Base-by-base conservation (phyloP, 129 eudicot genomes). In the Saussurea involucrata region DNA sequence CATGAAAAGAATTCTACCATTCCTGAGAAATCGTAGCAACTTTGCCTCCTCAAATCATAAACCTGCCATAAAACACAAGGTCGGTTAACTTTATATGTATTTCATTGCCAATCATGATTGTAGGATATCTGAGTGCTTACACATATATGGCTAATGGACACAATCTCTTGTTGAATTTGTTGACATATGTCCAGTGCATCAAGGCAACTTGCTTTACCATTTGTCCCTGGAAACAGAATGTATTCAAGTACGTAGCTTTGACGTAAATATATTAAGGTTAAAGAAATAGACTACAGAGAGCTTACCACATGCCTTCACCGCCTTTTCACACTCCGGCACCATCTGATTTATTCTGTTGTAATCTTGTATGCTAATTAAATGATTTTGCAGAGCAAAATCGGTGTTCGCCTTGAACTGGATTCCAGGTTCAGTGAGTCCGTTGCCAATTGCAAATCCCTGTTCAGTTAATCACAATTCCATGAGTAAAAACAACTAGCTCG, bases 381-480 rank as follows among this genome's bases (percentile, higher is more conserved):
- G 31, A 83, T 75, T 87, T 63, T 65, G 65, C 76, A 88, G 36
- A 68, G 93, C 96, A 77, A 83, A 90, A 68, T 86, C 94, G 20
- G 87, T 71, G 73, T 88, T 83, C 1, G 92, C 89, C 61, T 68
- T 73, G 77, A 86, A 92, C 85, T 92, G 98, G 40, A 85, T 83
- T 76, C 66, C 94, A 8, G 98, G 89, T 69, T 85, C 73, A 5
- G 98, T 92, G 63, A 90, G 90, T 24, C 96, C 96, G 78, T 92
- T 92, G 18, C 98, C 96, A 72, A 92, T 92, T 24, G 94, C 98
- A 85, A 90, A 88, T 68, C 96, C 96, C 96, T 92, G 83, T 4
- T 25, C 49, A 73, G 37, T 65, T 8, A 78, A 18, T 73, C 71
- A 22, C 12, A 61, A 36, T 57, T 75, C 24, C 4, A 60, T 80